Evolutionary conservation across 2,329 filamentous ascomycete species (phyloP).

Genomic region (Davidsoniella virescens): DNA sequence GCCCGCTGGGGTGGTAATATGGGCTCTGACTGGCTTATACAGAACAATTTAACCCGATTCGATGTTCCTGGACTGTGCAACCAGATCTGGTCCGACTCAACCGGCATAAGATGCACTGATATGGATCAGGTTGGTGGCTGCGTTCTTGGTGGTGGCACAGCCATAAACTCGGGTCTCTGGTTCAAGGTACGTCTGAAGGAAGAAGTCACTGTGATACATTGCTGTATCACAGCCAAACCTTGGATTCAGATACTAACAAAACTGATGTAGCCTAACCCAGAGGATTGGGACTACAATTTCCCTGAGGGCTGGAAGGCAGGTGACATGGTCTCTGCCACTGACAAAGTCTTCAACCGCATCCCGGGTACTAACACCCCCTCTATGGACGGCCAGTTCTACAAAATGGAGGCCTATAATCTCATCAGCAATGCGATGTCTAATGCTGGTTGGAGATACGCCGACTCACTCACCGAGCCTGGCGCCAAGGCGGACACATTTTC

Average conservation of each 20-base stretch:
- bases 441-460: slow-evolving; percentile 42
- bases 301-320: slow-evolving; percentile 52
- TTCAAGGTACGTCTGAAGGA: slow-evolving; percentile 28
- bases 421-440: slow-evolving; percentile 40
- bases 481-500: slow-evolving; percentile 50
- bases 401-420: slow-evolving; percentile 49
- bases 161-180: slow-evolving; percentile 53
- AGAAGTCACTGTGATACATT: not conserved
- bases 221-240: not conserved
- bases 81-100: slow-evolving; percentile 48
- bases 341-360: slow-evolving; percentile 51
- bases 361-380: slow-evolving; percentile 53
- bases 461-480: slow-evolving; percentile 41
- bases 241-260: not conserved
- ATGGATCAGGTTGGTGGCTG: slow-evolving; percentile 60
- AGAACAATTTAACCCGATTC: slow-evolving; percentile 49
- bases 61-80: slow-evolving; percentile 58
- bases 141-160: slow-evolving; percentile 49
- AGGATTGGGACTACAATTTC: slow-evolving; percentile 59
- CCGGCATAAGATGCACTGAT: slow-evolving; percentile 49
- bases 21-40: slow-evolving; percentile 44
- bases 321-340: slow-evolving; percentile 43
- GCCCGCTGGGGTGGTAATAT: slow-evolving; percentile 48
- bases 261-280: slow-evolving; percentile 30
- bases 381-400: slow-evolving; percentile 47